Base-by-base conservation (phyloP, 768 basidiomycete species). In the Boletus sp. region DNA sequence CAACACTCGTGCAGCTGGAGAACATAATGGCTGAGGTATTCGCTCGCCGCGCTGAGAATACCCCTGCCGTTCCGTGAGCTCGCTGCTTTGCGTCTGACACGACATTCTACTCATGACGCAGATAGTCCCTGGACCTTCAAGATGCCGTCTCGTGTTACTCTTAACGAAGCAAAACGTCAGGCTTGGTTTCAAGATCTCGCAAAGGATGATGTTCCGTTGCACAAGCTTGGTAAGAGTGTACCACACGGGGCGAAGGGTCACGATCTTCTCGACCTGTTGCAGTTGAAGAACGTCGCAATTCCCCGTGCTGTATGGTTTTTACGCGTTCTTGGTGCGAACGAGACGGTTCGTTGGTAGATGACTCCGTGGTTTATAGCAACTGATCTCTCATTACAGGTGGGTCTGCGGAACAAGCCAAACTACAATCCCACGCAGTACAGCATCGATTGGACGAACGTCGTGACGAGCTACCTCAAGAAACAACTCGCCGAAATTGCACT, bases 221-320 rank as follows among this genome's bases (percentile, higher is more conserved):
- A 87, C 64, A 92, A 89, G 65, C 74, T 93, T 10, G 88, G 88
- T 7, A 91, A 90, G 72, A 89, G 83, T 65, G 88, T 93, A 5
- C 92, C 91, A 3, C 89, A 93, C 64, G 89, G 89, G 0, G 86
- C 86, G 5, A 93, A 90, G 69, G 92, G 90, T 2, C 84, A 87
- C 58, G 90, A 92, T 62, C 77, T 93, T 29, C 74, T 94, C 47
- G 91, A 93, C 56, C 74, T 93, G 40, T 71, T 94, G 30, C 88
- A 93, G 51, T 75, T 78, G 7, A 84, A 90, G 50, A 81, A 85
- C 53, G 87, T 93, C 27, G 87, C 86, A 7, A 87, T 91, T 33
- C 79, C 87, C 2, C 80, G 92, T 42, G 92, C 92, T 4, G 83
- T 93, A 7, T 94, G 92, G 92, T 89, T 93, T 65, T 75, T 93